Conservation (phyloP, 441 rosid species). For the Erysimum cheiri region DNA sequence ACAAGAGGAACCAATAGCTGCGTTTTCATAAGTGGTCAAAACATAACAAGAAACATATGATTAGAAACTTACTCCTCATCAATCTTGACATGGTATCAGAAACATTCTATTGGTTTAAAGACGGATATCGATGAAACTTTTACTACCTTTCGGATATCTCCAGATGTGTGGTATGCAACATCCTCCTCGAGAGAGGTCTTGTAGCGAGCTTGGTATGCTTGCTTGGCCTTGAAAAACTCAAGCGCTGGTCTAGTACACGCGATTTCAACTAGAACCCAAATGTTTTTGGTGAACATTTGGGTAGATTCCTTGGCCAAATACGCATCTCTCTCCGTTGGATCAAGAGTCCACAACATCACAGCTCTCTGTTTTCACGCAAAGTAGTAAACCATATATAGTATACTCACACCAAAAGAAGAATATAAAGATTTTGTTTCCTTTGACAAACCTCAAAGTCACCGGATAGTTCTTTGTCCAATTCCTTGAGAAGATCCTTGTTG, state of each 20-base stretch:
- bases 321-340: slow-evolving; percentile 84
- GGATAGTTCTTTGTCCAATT: slow-evolving; percentile 73
- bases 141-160: slow-evolving; percentile 79
- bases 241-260: slow-evolving; percentile 76
- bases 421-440: neutral
- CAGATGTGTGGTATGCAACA: slow-evolving; percentile 80
- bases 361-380: slow-evolving; percentile 50
- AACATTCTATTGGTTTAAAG: neutral
- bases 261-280: slow-evolving; percentile 81
- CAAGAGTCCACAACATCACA: slow-evolving; percentile 74
- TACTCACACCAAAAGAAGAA: too few species aligned
- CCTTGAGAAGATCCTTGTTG: slow-evolving; percentile 77
- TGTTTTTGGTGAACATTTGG: slow-evolving; percentile 72
- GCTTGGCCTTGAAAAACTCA: slow-evolving; percentile 64
- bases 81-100: neutral
- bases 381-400: neutral
- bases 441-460: slow-evolving; percentile 75
- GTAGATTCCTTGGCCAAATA: slow-evolving; percentile 74
- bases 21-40: slow-evolving; percentile 25
- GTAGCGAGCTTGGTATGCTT: slow-evolving; percentile 79
- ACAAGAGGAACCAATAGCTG: slow-evolving; percentile 80
- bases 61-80: slow-evolving; percentile 1
- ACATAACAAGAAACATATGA: slow-evolving; percentile 5
- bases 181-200: slow-evolving; percentile 93
- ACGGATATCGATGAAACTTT: neutral